Evolutionary conservation across 352 stramenopile species (phyloP), one percentile per base, ranked within the genome.

Genomic region (Pythium aristosporum): DNA sequence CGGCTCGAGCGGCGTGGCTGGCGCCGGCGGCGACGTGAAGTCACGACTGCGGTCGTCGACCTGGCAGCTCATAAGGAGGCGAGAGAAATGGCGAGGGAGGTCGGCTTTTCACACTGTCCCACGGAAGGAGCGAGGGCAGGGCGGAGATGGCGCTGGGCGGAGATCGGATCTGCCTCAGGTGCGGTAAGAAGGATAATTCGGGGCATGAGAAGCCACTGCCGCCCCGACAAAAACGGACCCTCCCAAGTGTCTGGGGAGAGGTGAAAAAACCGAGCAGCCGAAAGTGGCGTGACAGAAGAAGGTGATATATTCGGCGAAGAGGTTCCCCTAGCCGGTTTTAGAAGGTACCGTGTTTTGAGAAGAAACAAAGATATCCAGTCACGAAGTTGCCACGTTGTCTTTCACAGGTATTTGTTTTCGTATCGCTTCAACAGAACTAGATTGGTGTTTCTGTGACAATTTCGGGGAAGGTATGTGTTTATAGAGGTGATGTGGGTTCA

Each of bases 101-200:
- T 30, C 25, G 52, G 21, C 5, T 51, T n/a, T 28, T 34, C 12
- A 18, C 50, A 57, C 50, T 12, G 50, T 57, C 50, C 32, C 50
- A 57, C 15, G 6, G 30, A 7, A 32, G 20, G 30, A 18, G 16
- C 13, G 32, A 9, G 34, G 7, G 53, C 20, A 39, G 53, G 12
- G 20, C 23, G 18, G 21, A 50, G 2, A 2, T 42, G 18, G 30
- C 8, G 34, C 34, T 10, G 34, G 11, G 34, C 8, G 6, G 6
- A 39, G 34, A 39, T 39, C 34, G 34, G 34, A 39, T 39, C 41
- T 61, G 55, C 55, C 55, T n/a, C 7, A 4, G 16, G 44, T 43
- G 55, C 30, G 28, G 55, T 43, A 61, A 61, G 55, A 61, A 41
- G 55, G 55, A 61, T 61, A 61, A 61, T 61, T 61, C 20, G n/a